Evolutionary conservation across 2,329 filamentous ascomycete species (phyloP), one percentile per base, ranked within the genome.

Genomic region (Diplodia scrobiculata): DNA sequence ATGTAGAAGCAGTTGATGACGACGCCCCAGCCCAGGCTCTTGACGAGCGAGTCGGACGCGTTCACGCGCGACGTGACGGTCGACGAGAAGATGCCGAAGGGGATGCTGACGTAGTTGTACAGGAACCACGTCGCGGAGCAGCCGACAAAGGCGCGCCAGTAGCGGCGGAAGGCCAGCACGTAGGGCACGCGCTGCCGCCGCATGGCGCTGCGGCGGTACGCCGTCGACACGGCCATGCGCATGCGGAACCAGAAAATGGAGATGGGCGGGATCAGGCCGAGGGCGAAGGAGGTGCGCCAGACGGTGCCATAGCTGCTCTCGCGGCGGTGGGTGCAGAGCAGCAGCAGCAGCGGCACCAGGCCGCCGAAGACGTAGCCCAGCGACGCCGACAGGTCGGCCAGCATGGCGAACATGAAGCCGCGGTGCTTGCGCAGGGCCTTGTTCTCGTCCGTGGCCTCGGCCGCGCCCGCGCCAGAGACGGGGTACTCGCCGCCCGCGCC

Each of bases 401-500:
- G 77, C 77, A 86, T 80, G n/a, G 83, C 83, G 66, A 86, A 84
- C 71, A 86, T 81, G 73, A 85, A 84, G 3, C 84, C 84, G 45
- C 83, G 77, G 41, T 77, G 77, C 67, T 81, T 82, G 45, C 82
- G 79, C 60, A 79, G 77, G 14, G 73, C 70, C 7, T 70, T 72
- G 55, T 74, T 78, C 69, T 86, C 84, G 67, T 86, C 83, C 1
- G 84, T 81, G 0, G 84, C 82, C 71, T 87, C 85, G 13, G 80
- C 78, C 0, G 84, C 82, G 50, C 82, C 82, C 11, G 76, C 74
- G 55, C 73, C 76, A 1, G 80, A 82, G 2, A 84, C 83, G 2
- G 84, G 84, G 70, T 86, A 86, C 69, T 86, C 84, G 13, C 75
- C 76, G 27, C 78, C 78, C 21, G 78, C 78, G 7, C 79, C 80